Conservation (phyloP, 202 grass and related monocot genomes). For the Musa balbisiana region DNA sequence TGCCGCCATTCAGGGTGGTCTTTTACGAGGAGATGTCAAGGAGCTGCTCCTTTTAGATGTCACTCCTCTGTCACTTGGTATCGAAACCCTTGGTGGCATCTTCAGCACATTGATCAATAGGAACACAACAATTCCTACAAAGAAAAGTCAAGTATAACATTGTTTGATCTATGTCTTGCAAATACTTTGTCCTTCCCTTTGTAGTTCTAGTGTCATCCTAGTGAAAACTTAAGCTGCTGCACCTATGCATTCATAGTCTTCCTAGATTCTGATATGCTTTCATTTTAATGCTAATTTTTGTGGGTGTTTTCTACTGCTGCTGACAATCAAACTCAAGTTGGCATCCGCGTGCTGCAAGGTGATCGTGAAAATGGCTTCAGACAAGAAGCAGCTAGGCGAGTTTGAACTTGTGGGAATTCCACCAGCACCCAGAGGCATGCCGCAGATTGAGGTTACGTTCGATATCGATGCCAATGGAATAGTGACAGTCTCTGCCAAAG, state of each 20-base stretch:
- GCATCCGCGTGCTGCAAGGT: slow-evolving; percentile 62
- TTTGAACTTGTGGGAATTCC: slow-evolving; percentile 65
- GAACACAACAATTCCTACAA: slow-evolving; percentile 96
- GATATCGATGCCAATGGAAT: slow-evolving; percentile 74
- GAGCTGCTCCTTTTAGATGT: no score
- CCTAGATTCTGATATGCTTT: background rate
- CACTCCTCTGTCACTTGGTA: slow-evolving; percentile 18
- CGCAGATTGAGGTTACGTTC: slow-evolving; percentile 67
- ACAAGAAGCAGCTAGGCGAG: no score
- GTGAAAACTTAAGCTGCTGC: no score
- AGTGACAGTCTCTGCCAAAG: slow-evolving; percentile 56
- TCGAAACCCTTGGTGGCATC: slow-evolving; percentile 95
- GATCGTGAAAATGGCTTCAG: no score
- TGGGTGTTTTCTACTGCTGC: slow-evolving; percentile 67
- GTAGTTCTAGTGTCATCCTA: no score
- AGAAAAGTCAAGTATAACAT: slow-evolving; percentile 62
- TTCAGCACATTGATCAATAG: slow-evolving; percentile 91
- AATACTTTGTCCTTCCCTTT: no score
- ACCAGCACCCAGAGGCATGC: slow-evolving; percentile 53
- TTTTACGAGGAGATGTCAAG: no score
- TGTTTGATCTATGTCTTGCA: background rate
- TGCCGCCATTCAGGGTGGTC: no score
- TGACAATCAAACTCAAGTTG: slow-evolving; percentile 70
- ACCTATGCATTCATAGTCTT: background rate
- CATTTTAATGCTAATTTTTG: background rate